phyloP scores from a whole-genome alignment of 352 stramenopile genomes.

The Globisporangium recalcitrans region DNA sequence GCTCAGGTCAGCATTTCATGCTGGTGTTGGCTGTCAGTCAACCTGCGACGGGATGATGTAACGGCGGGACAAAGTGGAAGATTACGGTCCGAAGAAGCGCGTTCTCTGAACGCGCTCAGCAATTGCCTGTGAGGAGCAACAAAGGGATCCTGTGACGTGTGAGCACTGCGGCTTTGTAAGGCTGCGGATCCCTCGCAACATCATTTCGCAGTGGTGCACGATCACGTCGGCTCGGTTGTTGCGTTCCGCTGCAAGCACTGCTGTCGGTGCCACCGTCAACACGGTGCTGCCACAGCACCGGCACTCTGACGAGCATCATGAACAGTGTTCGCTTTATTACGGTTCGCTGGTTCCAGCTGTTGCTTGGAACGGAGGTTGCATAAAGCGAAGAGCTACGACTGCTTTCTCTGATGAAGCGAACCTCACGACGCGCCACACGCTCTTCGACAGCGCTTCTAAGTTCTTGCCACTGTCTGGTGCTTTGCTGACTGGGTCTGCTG shows the following conservation, averaged over 20 bases:
- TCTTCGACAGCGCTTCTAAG: conserved; percentile 1
- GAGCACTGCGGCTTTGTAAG: neutral
- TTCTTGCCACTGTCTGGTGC: neutral
- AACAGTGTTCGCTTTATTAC: neutral
- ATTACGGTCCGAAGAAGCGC: neutral
- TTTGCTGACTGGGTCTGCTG: neutral
- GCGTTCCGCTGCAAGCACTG: neutral
- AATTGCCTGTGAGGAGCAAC: neutral
- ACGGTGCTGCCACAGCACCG: neutral
- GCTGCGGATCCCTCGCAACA: neutral
- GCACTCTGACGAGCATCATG: neutral
- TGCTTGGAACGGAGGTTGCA: neutral
- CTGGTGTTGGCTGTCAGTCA: neutral
- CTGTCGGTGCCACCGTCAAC: neutral
- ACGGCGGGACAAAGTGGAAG: neutral
- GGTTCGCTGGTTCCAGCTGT: neutral
- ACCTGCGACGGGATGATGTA: neutral
- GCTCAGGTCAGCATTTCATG: neutral
- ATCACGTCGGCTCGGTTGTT: neutral
- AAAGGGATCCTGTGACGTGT: conserved; percentile 2
- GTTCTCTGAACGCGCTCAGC: neutral
- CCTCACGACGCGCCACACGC: neutral
- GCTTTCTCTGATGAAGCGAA: neutral
- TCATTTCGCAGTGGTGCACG: no score
- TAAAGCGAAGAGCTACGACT: neutral